A percentile compares a stretch with the other conserved stretches of the same genome.
phyloP scores from a whole-genome alignment of 768 basidiomycete species.

The Leccinum boreale region DNA sequence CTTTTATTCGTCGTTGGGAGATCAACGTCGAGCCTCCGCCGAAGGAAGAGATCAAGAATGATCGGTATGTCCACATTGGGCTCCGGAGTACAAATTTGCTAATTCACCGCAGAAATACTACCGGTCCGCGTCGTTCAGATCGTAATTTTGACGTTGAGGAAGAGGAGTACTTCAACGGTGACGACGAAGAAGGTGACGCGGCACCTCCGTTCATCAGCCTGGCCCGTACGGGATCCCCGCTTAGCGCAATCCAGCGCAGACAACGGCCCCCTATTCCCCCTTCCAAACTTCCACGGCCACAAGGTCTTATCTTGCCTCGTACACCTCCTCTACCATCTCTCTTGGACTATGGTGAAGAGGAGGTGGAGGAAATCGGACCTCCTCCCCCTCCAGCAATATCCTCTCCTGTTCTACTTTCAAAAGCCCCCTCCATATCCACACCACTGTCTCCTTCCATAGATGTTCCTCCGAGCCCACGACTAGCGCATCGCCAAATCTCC shows the following conservation, averaged over 20 bases:
- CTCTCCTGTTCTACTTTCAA: slow-evolving; percentile 12
- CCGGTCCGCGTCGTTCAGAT: slow-evolving; percentile 40
- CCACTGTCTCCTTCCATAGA: slow-evolving; percentile 34
- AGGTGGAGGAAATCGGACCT: slow-evolving; percentile 36
- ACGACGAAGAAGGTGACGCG: slow-evolving; percentile 71
- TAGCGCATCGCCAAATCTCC: slow-evolving; percentile 36
- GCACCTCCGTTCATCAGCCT: slow-evolving; percentile 31
- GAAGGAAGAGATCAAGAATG: slow-evolving; percentile 44
- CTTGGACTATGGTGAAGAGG: slow-evolving; percentile 73
- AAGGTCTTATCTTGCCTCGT: slow-evolving; percentile 40
- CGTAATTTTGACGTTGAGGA: slow-evolving; percentile 70
- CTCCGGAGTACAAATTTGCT: slow-evolving; percentile 2
- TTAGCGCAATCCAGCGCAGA: slow-evolving; percentile 54
- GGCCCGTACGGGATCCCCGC: slow-evolving; percentile 27
- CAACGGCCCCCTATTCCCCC: slow-evolving; percentile 46
- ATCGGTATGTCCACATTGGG: slow-evolving; percentile 42
- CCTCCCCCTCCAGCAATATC: slow-evolving; percentile 14
- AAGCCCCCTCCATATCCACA: slow-evolving; percentile 12
- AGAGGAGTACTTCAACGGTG: slow-evolving; percentile 90
- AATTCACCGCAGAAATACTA: slow-evolving; percentile 34
- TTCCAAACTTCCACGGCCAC: slow-evolving; percentile 46
- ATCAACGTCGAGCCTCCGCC: slow-evolving; percentile 85
- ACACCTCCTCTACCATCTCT: slow-evolving; percentile 57
- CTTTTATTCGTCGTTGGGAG: slow-evolving; percentile 81
- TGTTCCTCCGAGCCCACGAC: slow-evolving; percentile 37